phyloP scores from a whole-genome alignment of 2,329 filamentous ascomycete species.

The Ambrosiella beaveri region DNA sequence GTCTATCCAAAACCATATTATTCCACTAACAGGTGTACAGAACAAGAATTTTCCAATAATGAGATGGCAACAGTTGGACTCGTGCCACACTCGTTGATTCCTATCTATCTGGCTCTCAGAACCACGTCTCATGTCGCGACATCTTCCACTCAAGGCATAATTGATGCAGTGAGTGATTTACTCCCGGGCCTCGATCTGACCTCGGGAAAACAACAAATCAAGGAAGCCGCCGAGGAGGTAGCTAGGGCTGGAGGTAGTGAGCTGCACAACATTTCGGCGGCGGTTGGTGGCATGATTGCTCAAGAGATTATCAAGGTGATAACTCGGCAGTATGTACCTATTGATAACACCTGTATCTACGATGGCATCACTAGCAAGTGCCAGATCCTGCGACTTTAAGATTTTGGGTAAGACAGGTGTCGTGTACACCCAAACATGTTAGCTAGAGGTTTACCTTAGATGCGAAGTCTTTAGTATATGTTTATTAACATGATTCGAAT shows the following conservation, averaged over 20 bases:
- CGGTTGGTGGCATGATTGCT: conserved; percentile 83
- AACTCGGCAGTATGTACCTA: conserved; percentile 54
- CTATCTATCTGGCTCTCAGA: conserved; percentile 50
- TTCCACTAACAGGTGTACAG: conserved; percentile 20
- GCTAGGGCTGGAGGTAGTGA: conserved; percentile 67
- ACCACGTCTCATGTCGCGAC: conserved; percentile 16
- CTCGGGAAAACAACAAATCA: background rate
- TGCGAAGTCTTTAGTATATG: too few relatives aligned
- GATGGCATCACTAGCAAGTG: conserved; percentile 49
- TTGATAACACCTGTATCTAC: conserved; percentile 54
- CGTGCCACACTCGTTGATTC: conserved; percentile 42
- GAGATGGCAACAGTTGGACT: conserved; percentile 30
- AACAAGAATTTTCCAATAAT: conserved; percentile 36
- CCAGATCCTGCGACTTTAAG: conserved; percentile 30
- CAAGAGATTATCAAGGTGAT: conserved; percentile 91
- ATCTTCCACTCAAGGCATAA: conserved; percentile 9
- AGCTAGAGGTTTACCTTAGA: too few relatives aligned
- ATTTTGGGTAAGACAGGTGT: background rate
- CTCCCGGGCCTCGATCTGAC: background rate
- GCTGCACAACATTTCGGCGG: conserved; percentile 77
- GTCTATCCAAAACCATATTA: too few relatives aligned
- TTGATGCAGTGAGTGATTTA: conserved; percentile 3
- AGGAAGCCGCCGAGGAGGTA: conserved; percentile 39
- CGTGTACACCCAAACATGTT: too few relatives aligned
- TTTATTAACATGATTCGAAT: too few relatives aligned